A percentile compares a stretch with the other conserved stretches of the same genome.
phyloP scores from a whole-genome alignment of 768 basidiomycete species.

The Mycena kentingensis region DNA sequence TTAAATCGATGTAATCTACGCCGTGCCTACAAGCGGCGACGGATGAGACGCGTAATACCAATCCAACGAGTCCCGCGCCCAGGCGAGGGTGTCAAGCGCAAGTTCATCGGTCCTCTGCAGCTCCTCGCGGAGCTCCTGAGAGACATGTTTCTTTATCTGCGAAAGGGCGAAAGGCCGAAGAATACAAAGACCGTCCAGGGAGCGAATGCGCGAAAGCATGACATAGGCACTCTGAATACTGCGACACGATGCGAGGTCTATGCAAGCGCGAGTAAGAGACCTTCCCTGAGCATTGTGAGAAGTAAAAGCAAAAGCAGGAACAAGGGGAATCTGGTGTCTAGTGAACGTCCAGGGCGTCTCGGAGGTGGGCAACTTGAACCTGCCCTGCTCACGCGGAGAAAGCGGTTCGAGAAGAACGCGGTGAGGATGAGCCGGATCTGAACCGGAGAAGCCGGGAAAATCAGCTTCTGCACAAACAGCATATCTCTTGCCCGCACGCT shows the following conservation, averaged over 20 bases:
- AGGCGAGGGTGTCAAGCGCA: no score
- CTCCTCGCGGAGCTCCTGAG: constrained; percentile 4
- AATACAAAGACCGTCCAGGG: constrained; percentile 8
- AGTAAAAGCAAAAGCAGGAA: constrained; percentile 16
- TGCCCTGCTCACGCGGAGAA: background rate
- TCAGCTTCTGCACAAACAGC: constrained; percentile 13
- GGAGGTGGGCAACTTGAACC: constrained; percentile 9
- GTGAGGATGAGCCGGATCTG: constrained; percentile 1
- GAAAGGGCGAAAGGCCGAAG: constrained; percentile 5
- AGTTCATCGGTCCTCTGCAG: no score
- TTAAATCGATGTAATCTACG: no score
- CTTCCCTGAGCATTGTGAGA: constrained; percentile 14
- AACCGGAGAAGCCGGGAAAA: constrained; percentile 5
- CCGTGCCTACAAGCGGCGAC: no score
- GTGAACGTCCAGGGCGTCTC: constrained; percentile 7
- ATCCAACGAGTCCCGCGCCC: no score
- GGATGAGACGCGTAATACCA: no score
- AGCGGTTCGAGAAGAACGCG: constrained; percentile 8
- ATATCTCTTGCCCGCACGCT: constrained; percentile 4
- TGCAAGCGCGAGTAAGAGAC: constrained; percentile 4
- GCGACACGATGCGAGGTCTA: constrained; percentile 4
- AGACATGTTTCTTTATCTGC: constrained; percentile 7
- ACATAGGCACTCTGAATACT: constrained; percentile 12
- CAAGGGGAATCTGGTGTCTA: constrained; percentile 13
- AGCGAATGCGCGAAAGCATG: constrained; percentile 7